A percentile compares a stretch with the other conserved stretches of the same genome.
Evolutionary conservation across 257 asterid species (phyloP).

Genomic region (Solanum medicagineum): DNA sequence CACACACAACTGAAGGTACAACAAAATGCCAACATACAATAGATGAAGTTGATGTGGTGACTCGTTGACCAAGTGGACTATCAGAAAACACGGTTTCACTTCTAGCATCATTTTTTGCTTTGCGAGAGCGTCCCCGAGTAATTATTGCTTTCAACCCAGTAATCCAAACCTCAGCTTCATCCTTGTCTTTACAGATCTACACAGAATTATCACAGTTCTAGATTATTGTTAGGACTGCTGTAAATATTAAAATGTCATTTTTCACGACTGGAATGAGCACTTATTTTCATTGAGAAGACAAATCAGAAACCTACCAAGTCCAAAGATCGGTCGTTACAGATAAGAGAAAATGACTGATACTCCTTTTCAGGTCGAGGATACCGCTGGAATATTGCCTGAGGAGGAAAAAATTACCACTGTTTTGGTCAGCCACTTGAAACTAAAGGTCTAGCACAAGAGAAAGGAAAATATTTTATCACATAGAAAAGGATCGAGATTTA

Average conservation of each 20-base stretch:
- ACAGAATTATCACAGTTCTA: neutral
- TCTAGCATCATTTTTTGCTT: constrained; percentile 18
- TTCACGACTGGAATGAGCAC: neutral
- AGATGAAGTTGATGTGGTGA: constrained; percentile 27
- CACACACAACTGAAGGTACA: neutral
- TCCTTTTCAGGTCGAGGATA: constrained; percentile 97
- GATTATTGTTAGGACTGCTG: neutral
- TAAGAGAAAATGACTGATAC: constrained; percentile 87
- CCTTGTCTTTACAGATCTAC: constrained; percentile 94
- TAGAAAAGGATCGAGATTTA: neutral
- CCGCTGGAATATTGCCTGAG: constrained; percentile 75
- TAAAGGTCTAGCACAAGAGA: neutral
- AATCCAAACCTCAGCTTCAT: constrained; percentile 95
- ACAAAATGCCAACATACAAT: constrained; percentile 26
- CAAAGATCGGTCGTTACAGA: constrained; percentile 65
- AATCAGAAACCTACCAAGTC: constrained; percentile 68
- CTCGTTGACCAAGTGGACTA: constrained; percentile 32
- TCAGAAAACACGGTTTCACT: constrained; percentile 30
- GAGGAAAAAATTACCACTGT: neutral
- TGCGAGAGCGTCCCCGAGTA: constrained; percentile 38
- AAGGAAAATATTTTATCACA: neutral
- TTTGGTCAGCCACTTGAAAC: constrained; percentile 9
- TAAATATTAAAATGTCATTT: neutral
- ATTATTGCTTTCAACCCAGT: constrained; percentile 69
- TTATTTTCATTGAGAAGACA: neutral